Evolutionary conservation across 495 filamentous ascomycete species (phyloP).

Genomic region (Podospora pseudocomata): DNA sequence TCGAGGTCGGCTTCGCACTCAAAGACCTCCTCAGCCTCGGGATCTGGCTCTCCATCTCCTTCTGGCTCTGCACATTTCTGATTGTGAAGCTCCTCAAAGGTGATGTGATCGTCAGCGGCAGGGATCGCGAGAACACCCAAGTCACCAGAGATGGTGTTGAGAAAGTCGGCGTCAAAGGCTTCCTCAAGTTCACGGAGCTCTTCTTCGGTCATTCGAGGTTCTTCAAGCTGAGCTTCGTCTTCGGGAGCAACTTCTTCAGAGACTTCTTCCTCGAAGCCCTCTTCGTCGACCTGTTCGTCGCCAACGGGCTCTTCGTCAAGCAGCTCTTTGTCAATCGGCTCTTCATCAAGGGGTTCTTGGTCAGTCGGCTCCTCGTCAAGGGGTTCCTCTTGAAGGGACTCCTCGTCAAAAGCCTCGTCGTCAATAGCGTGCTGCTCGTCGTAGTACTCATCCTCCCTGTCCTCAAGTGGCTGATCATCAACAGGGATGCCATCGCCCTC

Average conservation of each 20-base stretch:
- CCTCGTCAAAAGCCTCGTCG: not conserved
- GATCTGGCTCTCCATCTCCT: not conserved
- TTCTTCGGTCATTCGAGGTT: not conserved
- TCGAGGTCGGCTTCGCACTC: not conserved
- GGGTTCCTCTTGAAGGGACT: not conserved
- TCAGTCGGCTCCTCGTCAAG: not conserved
- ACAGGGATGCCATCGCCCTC: not conserved
- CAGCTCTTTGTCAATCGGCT: not conserved
- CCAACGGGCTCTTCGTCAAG: not conserved
- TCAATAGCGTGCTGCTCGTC: not conserved
- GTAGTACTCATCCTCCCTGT: not conserved
- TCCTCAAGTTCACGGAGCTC: not conserved
- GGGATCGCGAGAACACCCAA: not conserved
- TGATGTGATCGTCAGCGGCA: not conserved
- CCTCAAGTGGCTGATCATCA: not conserved
- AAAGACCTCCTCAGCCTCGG: not conserved
- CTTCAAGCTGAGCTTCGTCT: not conserved
- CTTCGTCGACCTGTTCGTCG: not conserved
- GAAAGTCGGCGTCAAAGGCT: not conserved
- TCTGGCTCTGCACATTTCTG: not conserved
- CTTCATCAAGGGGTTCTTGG: not conserved
- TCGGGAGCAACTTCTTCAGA: not conserved
- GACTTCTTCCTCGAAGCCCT: not conserved
- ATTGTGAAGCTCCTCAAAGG: not conserved
- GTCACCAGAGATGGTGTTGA: not conserved